These are phyloP conservation scores for Theileria equi DNA, from an alignment of 169 alveolate species.

Conservation along the genomic window DNA sequence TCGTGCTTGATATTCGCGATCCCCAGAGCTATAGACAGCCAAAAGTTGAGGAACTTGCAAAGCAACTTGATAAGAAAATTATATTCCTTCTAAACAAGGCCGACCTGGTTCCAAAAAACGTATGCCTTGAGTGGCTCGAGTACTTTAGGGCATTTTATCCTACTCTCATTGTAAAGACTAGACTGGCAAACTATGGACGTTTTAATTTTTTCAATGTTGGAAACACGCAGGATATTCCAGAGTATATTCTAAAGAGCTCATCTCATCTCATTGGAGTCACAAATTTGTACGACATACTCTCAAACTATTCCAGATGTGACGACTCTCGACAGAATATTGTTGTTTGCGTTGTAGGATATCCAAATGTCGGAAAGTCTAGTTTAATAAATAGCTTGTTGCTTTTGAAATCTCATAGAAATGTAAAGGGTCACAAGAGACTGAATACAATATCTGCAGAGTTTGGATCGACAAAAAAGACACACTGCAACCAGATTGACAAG, in stretches of 20 bases:
- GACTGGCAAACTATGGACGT: neutral
- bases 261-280: neutral
- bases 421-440: neutral
- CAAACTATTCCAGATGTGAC: slow-evolving; percentile 5
- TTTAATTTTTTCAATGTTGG: neutral
- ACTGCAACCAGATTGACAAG: neutral
- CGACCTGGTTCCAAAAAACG: slow-evolving; percentile 4
- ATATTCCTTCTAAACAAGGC: slow-evolving; percentile 1
- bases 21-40: neutral
- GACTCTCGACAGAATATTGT: neutral
- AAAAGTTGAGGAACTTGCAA: slow-evolving; percentile 6
- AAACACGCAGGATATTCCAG: neutral
- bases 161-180: neutral
- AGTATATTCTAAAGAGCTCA: neutral
- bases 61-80: neutral
- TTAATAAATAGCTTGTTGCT: slow-evolving; percentile 1
- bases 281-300: neutral
- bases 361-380: slow-evolving; percentile 12
- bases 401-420: neutral
- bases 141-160: neutral
- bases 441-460: neutral
- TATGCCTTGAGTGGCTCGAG: neutral
- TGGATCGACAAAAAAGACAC: neutral
- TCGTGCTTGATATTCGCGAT: neutral
- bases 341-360: slow-evolving; percentile 12